Percentiles rank a stretch among this genome's conserved stretches.
phyloP scores from a whole-genome alignment of 352 stramenopile species.

The Phytopythium sindhum region DNA sequence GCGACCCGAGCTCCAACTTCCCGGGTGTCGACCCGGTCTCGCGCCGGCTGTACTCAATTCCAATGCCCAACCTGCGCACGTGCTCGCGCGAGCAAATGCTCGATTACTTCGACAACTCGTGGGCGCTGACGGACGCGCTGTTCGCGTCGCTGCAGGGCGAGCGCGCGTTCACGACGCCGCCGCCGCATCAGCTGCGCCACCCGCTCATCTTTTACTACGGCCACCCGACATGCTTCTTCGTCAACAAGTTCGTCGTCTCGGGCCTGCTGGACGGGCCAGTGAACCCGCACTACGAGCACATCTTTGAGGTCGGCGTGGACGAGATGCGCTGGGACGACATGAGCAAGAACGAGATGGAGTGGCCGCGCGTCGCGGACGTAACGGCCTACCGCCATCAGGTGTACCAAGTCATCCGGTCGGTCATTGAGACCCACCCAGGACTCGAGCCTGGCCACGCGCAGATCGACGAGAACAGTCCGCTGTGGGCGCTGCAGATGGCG shows the following conservation, averaged over 20 bases:
- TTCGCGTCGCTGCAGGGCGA: slow-evolving; percentile 91
- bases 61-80: slow-evolving; percentile 80
- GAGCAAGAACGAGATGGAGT: slow-evolving; percentile 95
- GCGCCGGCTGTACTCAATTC: slow-evolving; percentile 47
- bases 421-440: slow-evolving; percentile 87
- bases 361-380: slow-evolving; percentile 89
- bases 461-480: slow-evolving; percentile 80
- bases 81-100: slow-evolving; percentile 87
- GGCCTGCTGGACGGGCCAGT: slow-evolving; percentile 87
- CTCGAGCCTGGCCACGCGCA: slow-evolving; percentile 71
- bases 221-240: slow-evolving; percentile 94
- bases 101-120: slow-evolving; percentile 96
- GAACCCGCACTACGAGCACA: slow-evolving; percentile 93
- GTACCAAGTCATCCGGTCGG: slow-evolving; percentile 84
- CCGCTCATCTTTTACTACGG: slow-evolving; percentile 99
- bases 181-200: slow-evolving; percentile 92
- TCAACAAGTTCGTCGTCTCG: slow-evolving; percentile 96
- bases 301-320: slow-evolving; percentile 97
- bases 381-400: slow-evolving; percentile 91
- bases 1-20: slow-evolving; percentile 40
- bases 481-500: slow-evolving; percentile 94
- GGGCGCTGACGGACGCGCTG: slow-evolving; percentile 92
- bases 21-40: slow-evolving; percentile 43
- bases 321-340: slow-evolving; percentile 99
- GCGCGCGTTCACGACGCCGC: slow-evolving; percentile 88